Evolutionary conservation across 352 stramenopile species (phyloP).

Genomic region (Phytopythium aichiense): DNA sequence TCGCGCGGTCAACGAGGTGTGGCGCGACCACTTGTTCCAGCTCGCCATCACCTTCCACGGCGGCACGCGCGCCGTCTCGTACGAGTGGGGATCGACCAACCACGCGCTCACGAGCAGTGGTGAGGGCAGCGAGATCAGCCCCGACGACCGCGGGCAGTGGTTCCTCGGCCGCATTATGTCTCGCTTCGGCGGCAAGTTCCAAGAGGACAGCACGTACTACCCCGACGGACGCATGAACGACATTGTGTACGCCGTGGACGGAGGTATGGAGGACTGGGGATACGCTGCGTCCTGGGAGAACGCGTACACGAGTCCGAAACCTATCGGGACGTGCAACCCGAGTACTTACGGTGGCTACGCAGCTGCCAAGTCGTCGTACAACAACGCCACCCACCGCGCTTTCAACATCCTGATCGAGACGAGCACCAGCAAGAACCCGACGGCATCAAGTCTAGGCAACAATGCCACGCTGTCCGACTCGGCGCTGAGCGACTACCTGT

Average conservation of each 20-base stretch:
- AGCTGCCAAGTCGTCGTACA: conserved; percentile 85
- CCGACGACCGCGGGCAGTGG: conserved; percentile 51
- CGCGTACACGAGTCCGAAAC: conserved; percentile 30
- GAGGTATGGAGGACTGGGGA: conserved; percentile 96
- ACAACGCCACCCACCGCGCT: conserved; percentile 83
- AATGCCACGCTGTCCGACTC: conserved; percentile 39
- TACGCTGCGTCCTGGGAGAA: conserved; percentile 89
- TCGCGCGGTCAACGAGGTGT: conserved; percentile 94
- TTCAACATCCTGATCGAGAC: conserved; percentile 96
- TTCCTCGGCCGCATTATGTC: conserved; percentile 54
- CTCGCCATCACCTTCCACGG: conserved; percentile 96
- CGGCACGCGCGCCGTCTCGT: conserved; percentile 93
- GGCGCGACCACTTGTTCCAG: conserved; percentile 94
- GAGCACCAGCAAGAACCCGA: conserved; percentile 84
- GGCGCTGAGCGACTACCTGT: conserved; percentile 39
- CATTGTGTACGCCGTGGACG: conserved; percentile 93
- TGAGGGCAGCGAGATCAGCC: conserved; percentile 37
- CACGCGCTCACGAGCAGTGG: conserved; percentile 42
- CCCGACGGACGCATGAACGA: conserved; percentile 88
- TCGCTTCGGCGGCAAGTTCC: conserved; percentile 63
- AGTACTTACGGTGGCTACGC: conserved; percentile 85
- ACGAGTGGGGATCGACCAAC: conserved; percentile 94
- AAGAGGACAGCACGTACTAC: conserved; percentile 57
- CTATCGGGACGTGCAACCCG: conserved; percentile 74
- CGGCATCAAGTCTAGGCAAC: conserved; percentile 60